Evolutionary conservation across 75 land plant species (phyloP), one percentile per base, ranked within the genome.

Genomic region (Pseudotsuga menziesii): DNA sequence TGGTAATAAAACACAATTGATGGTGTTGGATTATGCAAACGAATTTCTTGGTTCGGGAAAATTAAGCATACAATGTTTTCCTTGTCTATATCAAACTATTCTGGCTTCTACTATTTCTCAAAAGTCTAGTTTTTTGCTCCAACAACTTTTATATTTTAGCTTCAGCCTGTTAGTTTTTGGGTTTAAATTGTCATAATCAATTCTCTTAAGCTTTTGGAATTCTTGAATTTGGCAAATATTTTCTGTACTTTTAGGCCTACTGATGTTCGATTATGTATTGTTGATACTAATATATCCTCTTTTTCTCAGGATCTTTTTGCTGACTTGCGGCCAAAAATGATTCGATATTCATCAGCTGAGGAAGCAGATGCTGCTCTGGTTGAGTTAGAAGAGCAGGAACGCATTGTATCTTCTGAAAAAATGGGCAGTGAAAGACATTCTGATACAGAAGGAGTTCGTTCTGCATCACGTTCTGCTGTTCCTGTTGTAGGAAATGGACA

Each of bases 291-390:
- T 69, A 29, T 67, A n/a, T 8, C 1, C 32, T 29, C 1, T 23
- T 77, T 35, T 56, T 74, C 58, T 12, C 98, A 97, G 99, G 99
- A 97, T 67, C 83, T 97, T 25, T 94, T 97, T 83, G 98, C 90
- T 9, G 94, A 88, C 3, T 79, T 97, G 60, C 95, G 98, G 25
- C 99, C 98, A n/a, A 97, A 90, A 62, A 94, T 97, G 98, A 85
- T 81, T 11, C 83, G 99, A 5, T 97, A 91, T 71, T 80, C 93
- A 74, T 89, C 99, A 5, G 72, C 86, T 74, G 99, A 97, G 73
- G 99, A 94, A 77, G 91, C 91, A 55, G 89, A 85, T 85, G 85
- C 81, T 71, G 99, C 93, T 73, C 44, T 94, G 22, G 58, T 80
- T 74, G 98, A 94, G 54, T 76, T 97, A 17, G 99, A 97, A 80